These are phyloP conservation scores for Monascus purpureus DNA, from an alignment of 495 filamentous ascomycete genomes.

Conservation along the genomic window DNA sequence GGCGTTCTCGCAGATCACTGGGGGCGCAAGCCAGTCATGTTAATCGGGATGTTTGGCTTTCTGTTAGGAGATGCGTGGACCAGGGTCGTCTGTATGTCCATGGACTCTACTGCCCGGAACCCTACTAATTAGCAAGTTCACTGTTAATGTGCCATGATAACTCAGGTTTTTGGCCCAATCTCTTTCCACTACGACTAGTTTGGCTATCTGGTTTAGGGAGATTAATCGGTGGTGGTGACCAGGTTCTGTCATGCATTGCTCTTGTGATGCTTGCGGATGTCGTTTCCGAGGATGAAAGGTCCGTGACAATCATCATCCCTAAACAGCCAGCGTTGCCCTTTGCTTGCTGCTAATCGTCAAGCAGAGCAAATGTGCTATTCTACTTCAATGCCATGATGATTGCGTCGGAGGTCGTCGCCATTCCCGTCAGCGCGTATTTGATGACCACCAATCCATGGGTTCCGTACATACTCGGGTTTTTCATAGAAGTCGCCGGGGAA, in stretches of 20 bases:
- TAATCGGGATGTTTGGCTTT: slow-evolving; percentile 19
- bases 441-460: slow-evolving; percentile 15
- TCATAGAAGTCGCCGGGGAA: slow-evolving; percentile 14
- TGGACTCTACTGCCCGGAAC: too few relatives aligned
- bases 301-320: slow-evolving; percentile 1
- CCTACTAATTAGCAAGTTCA: too few relatives aligned
- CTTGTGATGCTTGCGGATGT: slow-evolving; percentile 20
- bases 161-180: slow-evolving; percentile 11
- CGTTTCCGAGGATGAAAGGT: slow-evolving; percentile 22
- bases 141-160: too few relatives aligned
- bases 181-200: slow-evolving; percentile 17
- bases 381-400: slow-evolving; percentile 9
- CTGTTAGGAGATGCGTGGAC: slow-evolving; percentile 18
- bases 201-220: slow-evolving; percentile 16
- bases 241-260: slow-evolving; percentile 8
- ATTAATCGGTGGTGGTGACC: slow-evolving; percentile 19
- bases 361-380: slow-evolving; percentile 17
- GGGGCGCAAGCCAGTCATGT: slow-evolving; percentile 29
- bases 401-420: slow-evolving; percentile 17
- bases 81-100: slow-evolving; percentile 22
- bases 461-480: slow-evolving; percentile 13
- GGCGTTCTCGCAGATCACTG: slow-evolving; percentile 25
- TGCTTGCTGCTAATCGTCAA: neutral
- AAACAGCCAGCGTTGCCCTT: too few relatives aligned
- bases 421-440: slow-evolving; percentile 18